Evolutionary conservation across 2,329 filamentous ascomycete genomes (phyloP).

Genomic region (Penicillium sp.): DNA sequence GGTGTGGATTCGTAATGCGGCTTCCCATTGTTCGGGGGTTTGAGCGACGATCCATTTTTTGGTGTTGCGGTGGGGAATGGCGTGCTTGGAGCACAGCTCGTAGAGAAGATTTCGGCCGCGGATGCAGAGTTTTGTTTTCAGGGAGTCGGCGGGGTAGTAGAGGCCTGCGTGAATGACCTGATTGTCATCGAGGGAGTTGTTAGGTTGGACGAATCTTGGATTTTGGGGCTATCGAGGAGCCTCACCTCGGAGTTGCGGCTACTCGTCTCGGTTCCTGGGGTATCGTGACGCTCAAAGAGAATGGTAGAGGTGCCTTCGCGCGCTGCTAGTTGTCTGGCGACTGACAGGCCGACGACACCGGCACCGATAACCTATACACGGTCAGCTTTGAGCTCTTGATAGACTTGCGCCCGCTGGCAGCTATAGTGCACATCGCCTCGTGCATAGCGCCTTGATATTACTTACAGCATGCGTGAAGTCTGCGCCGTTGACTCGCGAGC

Average conservation of each 20-base stretch:
- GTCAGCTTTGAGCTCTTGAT: conserved; percentile 9
- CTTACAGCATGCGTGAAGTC: conserved; percentile 65
- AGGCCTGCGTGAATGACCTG: conserved; percentile 91
- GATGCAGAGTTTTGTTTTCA: conserved; percentile 85
- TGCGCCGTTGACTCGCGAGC: conserved; percentile 42
- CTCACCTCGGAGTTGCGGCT: conserved; percentile 81
- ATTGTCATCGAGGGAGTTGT: not conserved
- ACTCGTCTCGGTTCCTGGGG: conserved; percentile 81
- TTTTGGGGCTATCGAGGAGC: not conserved
- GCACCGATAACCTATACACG: conserved; percentile 61
- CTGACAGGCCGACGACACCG: conserved; percentile 77
- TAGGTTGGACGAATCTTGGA: not conserved
- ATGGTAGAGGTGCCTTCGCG: conserved; percentile 66
- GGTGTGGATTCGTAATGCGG: conserved; percentile 54
- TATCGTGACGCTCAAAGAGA: conserved; percentile 76
- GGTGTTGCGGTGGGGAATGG: conserved; percentile 71
- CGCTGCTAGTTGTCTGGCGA: conserved; percentile 70
- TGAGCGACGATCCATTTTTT: conserved; percentile 98
- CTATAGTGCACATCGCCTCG: not conserved
- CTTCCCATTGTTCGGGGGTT: conserved; percentile 67
- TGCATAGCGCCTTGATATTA: not conserved
- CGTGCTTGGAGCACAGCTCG: conserved; percentile 67
- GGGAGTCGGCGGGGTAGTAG: conserved; percentile 75
- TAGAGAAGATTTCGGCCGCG: conserved; percentile 77
- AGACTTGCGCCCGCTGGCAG: not conserved